These are phyloP conservation scores for Cenchrus fungigraminus DNA, from an alignment of 176 grass and related monocot species.

Conservation along the genomic window DNA sequence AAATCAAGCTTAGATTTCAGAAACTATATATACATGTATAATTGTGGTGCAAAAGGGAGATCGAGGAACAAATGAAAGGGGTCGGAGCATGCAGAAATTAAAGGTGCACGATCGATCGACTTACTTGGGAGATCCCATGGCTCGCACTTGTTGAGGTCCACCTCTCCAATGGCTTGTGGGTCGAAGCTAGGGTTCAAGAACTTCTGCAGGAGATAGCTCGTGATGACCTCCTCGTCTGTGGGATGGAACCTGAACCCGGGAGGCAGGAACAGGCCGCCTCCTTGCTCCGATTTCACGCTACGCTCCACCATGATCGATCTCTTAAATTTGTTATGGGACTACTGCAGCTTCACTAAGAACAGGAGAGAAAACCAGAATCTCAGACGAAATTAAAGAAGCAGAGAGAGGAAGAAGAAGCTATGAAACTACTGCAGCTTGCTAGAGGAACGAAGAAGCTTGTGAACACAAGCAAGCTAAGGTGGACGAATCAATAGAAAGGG, in stretches of 20 bases:
- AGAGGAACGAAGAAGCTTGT: background rate
- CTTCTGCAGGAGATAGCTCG: constrained; percentile 55
- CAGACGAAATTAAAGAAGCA: background rate
- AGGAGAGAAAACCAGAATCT: background rate
- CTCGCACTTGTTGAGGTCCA: constrained; percentile 88
- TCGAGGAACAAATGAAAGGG: background rate
- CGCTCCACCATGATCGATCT: constrained; percentile 23
- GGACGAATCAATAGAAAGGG: constrained; percentile 29
- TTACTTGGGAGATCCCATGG: constrained; percentile 91
- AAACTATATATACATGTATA: background rate
- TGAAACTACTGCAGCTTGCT: too few relatives aligned
- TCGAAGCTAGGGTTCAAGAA: constrained; percentile 49
- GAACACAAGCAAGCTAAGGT: constrained; percentile 26
- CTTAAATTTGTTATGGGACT: background rate
- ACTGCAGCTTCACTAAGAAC: background rate
- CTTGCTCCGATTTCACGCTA: constrained; percentile 16
- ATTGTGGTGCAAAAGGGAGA: background rate
- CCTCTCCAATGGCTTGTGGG: constrained; percentile 53
- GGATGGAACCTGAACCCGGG: constrained; percentile 73
- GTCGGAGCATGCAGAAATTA: too few relatives aligned
- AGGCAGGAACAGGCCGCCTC: constrained; percentile 43
- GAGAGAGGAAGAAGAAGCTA: background rate
- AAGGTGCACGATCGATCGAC: background rate
- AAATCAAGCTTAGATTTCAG: background rate
- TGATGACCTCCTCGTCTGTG: constrained; percentile 56